Base-by-base conservation (phyloP, 306 rosid species). In the Gastrolobium villosum region DNA sequence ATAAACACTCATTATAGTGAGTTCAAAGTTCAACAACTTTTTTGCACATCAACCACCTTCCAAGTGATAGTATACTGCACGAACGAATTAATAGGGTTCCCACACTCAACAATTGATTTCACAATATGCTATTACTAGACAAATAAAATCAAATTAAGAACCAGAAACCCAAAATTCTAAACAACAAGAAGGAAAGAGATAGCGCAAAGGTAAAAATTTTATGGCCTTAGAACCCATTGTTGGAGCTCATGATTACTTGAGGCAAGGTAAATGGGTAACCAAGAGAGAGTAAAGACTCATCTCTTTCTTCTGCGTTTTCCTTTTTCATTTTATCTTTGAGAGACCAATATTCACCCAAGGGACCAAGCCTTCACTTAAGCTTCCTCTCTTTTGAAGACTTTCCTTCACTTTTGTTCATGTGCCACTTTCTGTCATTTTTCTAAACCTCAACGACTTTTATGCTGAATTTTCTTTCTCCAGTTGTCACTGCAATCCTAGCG, bases 301-400 rank as follows among this genome's bases (percentile, higher is more conserved):
- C 82, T 73, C 73, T 82, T 64, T 67, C 26, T 20, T 20, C 82
- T 74, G 53, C 71, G 56, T 30, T 79, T 76, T 5, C 9, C 13
- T 52, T 82, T 65, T 41, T 81, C 36, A 6, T 52, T 31, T 65
- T 75, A 9, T 61, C 59, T 26, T 36, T 48, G 60, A 50, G 43
- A 55, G 86, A 52, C 92, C 97, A 92, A 26, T 91, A 77, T 57
- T 89, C 87, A 57, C 98, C 92, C 0, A 97, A 98, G 28, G 97
- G 97, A 49, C 86, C 96, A 60, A 96, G 98, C 79, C 90, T 93
- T 3, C 93, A 93, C 82, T 93, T 97, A 3, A 96, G 85, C 64
- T 86, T 93, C 10, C 86, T 88, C 81, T 94, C 98, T 49, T 92
- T 96, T n/a, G 93, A 86, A 30, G 54, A 79, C 36, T 85, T 83